Conservation (phyloP, 148 eudicot species). For the Rhododendron williamsianum region DNA sequence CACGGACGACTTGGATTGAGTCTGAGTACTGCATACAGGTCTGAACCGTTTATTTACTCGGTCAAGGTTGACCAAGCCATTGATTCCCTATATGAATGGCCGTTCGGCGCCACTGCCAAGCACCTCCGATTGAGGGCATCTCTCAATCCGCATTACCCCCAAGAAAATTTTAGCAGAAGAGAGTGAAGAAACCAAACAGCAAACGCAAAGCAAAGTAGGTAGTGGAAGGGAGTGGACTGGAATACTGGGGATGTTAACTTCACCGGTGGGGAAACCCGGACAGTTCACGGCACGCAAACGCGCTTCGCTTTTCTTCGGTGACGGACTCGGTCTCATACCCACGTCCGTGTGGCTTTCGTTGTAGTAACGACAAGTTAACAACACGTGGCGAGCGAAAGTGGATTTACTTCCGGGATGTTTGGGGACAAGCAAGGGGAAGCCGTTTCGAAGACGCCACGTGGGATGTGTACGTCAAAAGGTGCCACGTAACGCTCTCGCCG, state of each 20-base stretch:
- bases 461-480: background rate
- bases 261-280: constrained; percentile 1
- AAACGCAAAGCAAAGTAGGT: background rate
- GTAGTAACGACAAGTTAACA: background rate
- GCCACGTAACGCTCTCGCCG: constrained; percentile 4
- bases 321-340: background rate
- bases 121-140: too few species aligned
- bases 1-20: too few species aligned
- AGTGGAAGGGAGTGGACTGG: background rate
- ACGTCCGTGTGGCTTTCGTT: background rate
- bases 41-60: too few species aligned
- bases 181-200: background rate
- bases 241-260: background rate
- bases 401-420: background rate
- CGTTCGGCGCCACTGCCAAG: too few species aligned
- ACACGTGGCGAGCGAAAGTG: background rate
- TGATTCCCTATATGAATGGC: too few species aligned
- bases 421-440: constrained; percentile 9
- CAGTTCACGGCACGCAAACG: constrained; percentile 14
- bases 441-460: background rate
- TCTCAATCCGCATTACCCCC: too few species aligned
- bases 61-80: too few species aligned
- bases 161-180: too few species aligned
- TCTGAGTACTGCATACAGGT: too few species aligned
- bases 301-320: background rate